Conservation (phyloP, 169 alveolate species). For the Amoebophrya sp. region DNA sequence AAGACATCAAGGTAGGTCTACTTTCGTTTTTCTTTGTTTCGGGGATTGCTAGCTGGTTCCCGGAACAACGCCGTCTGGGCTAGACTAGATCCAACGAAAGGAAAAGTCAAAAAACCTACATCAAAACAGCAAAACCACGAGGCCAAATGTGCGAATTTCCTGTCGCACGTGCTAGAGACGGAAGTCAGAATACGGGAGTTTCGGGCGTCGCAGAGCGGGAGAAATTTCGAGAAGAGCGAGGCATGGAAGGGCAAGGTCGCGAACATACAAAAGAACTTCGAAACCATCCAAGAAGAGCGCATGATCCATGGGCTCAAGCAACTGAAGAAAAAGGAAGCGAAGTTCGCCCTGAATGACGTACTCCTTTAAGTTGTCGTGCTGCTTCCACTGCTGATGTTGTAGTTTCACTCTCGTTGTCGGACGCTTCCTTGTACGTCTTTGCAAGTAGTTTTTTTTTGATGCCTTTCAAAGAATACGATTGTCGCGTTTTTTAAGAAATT, state of each 20-base stretch:
- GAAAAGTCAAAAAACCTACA: not conserved
- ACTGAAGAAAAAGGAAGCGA: not conserved
- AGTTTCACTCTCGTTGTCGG: too few species aligned
- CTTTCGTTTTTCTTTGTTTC: too few species aligned
- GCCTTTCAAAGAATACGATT: too few species aligned
- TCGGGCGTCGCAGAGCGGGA: not conserved
- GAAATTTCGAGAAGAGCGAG: not conserved
- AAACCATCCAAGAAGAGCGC: not conserved
- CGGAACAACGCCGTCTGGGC: too few species aligned
- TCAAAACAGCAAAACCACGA: not conserved
- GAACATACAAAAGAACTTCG: not conserved
- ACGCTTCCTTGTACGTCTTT: too few species aligned
- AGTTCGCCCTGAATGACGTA: slow-evolving; percentile 1
- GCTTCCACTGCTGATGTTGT: too few species aligned
- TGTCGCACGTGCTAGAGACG: not conserved
- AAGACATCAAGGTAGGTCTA: not conserved
- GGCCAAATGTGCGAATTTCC: not conserved
- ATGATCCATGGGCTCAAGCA: not conserved
- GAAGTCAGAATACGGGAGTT: not conserved
- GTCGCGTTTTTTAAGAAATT: too few species aligned
- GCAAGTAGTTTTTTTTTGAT: too few species aligned
- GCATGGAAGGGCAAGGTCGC: not conserved
- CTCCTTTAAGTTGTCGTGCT: too few species aligned
- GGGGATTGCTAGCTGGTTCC: too few species aligned
- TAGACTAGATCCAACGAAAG: not conserved